Conservation (phyloP, 345 rosid species). For the Balakata baccata region DNA sequence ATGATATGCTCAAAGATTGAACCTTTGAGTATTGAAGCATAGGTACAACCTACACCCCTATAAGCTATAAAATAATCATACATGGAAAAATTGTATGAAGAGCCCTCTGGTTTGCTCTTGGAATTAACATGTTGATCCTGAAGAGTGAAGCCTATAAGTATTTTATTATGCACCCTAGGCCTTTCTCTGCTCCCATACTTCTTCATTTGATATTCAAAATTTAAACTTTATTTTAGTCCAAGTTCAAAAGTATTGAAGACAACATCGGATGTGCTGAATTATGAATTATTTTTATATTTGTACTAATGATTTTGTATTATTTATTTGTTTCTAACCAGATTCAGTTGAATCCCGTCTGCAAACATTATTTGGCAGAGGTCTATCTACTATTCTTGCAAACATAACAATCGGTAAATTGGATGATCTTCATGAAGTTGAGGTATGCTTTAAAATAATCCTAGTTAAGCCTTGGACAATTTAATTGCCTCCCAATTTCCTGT, state of each 20-base stretch:
- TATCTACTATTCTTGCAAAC: constrained; percentile 56
- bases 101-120: neutral
- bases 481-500: neutral
- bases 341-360: constrained; percentile 51
- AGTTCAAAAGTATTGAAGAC: neutral
- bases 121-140: constrained; percentile 1
- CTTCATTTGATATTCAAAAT: neutral
- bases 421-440: constrained; percentile 75
- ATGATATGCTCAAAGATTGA: neutral
- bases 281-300: neutral
- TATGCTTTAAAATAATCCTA: constrained; percentile 23
- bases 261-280: too few species aligned
- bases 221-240: neutral
- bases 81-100: neutral
- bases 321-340: constrained; percentile 46
- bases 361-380: constrained; percentile 48
- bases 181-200: neutral
- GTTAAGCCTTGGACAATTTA: neutral
- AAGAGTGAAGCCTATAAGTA: too few species aligned
- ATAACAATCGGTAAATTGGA: constrained; percentile 54
- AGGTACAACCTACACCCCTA: neutral
- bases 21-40: neutral
- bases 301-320: neutral
- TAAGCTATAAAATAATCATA: neutral
- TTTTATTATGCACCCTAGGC: too few species aligned